A percentile compares a stretch with the other conserved stretches of the same genome.
Conservation (phyloP, 2,329 filamentous ascomycete genomes). For the Cryphonectria japonica region DNA sequence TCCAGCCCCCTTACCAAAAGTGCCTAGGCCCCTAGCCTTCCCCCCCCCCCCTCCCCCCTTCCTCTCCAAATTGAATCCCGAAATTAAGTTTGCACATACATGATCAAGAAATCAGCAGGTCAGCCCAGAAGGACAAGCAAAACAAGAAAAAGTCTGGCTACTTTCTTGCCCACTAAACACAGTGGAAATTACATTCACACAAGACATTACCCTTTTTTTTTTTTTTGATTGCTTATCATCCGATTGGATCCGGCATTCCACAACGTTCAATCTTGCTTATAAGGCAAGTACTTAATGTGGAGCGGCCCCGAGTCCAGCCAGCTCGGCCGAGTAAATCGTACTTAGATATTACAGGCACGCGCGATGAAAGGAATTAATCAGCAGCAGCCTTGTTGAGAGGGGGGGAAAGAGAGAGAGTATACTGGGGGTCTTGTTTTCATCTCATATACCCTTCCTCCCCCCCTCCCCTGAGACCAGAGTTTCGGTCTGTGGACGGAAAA, state of each 20-base stretch:
- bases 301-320: background rate
- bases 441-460: too few species aligned
- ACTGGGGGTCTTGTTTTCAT: too few species aligned
- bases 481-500: background rate
- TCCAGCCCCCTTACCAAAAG: slow-evolving; percentile 11
- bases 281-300: background rate
- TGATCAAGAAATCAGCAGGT: background rate
- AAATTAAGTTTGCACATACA: slow-evolving; percentile 7
- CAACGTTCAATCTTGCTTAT: background rate
- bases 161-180: background rate
- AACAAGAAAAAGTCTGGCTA: background rate
- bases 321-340: background rate
- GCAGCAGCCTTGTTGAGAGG: background rate
- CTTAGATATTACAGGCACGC: background rate
- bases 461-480: background rate
- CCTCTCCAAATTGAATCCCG: background rate
- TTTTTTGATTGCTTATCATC: background rate
- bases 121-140: background rate
- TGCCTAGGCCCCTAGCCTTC: background rate
- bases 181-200: slow-evolving; percentile 12
- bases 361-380: background rate
- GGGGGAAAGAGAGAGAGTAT: too few species aligned
- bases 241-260: background rate
- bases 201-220: slow-evolving; percentile 3
- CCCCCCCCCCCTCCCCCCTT: background rate